These are phyloP conservation scores for Cladosporium colombiae DNA, from an alignment of 2,329 filamentous ascomycete genomes.

Conservation along the genomic window DNA sequence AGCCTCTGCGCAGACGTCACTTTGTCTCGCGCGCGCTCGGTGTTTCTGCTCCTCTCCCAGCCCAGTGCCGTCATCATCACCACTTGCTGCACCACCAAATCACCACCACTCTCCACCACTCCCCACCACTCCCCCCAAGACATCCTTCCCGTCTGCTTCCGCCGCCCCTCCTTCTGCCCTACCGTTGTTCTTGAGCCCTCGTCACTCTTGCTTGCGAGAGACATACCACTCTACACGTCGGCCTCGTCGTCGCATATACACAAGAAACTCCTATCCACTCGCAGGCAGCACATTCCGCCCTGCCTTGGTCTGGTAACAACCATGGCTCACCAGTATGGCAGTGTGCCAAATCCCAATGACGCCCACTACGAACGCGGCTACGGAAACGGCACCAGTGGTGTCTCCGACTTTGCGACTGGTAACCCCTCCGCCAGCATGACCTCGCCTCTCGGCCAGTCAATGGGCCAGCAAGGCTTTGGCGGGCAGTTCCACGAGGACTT, in stretches of 20 bases:
- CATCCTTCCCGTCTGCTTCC: conserved; percentile 9
- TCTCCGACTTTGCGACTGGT: conserved; percentile 42
- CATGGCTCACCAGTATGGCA: conserved; percentile 36
- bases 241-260: background rate
- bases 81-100: background rate
- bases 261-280: background rate
- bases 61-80: background rate
- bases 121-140: background rate
- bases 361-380: conserved; percentile 40
- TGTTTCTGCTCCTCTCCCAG: background rate
- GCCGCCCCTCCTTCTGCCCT: conserved; percentile 1
- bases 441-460: conserved; percentile 40
- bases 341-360: conserved; percentile 43
- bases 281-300: conserved; percentile 12
- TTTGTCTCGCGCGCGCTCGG: conserved; percentile 2
- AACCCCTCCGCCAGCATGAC: conserved; percentile 35
- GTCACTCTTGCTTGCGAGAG: background rate
- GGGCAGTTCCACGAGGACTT: conserved; percentile 56
- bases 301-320: conserved; percentile 8
- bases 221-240: background rate
- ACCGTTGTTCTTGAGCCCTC: background rate
- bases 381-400: conserved; percentile 28
- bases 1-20: background rate
- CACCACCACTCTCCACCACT: background rate
- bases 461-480: conserved; percentile 34